A percentile compares a stretch with the other conserved stretches of the same genome.
phyloP scores from a whole-genome alignment of 768 basidiomycete species.

The Serendipita vermifera region DNA sequence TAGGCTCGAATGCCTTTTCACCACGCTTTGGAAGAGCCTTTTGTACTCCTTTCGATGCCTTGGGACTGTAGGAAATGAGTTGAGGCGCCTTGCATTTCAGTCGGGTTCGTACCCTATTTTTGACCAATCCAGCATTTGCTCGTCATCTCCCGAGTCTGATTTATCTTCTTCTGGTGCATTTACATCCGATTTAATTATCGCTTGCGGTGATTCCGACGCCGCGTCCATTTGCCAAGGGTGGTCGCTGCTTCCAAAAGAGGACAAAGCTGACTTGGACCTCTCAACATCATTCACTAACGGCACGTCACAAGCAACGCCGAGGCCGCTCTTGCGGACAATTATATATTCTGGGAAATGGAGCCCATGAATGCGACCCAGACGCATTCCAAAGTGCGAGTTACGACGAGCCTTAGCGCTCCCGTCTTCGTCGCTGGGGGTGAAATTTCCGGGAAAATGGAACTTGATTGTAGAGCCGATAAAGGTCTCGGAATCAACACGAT shows the following conservation, averaged over 20 bases:
- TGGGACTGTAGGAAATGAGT: background rate
- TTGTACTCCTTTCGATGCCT: background rate
- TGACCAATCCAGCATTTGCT: conserved; percentile 4
- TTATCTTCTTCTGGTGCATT: background rate
- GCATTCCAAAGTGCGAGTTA: conserved; percentile 66
- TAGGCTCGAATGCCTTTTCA: conserved; percentile 95
- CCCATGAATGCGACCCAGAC: conserved; percentile 75
- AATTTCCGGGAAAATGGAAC: conserved; percentile 62
- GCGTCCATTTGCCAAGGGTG: no score
- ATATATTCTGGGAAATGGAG: conserved; percentile 22
- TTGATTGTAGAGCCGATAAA: conserved; percentile 62
- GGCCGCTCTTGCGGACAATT: background rate
- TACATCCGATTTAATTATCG: background rate
- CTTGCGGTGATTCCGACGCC: background rate
- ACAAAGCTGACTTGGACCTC: no score
- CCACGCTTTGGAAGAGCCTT: conserved; percentile 68
- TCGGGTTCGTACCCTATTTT: background rate
- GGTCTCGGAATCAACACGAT: conserved; percentile 58
- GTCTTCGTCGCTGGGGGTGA: conserved; percentile 52
- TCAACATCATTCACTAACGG: background rate
- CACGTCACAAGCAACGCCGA: background rate
- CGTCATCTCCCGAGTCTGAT: background rate
- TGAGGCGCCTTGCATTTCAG: background rate
- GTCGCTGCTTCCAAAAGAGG: background rate
- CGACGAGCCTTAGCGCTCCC: conserved; percentile 44